A percentile compares a stretch with the other conserved stretches of the same genome.
Conservation (phyloP, 2,329 filamentous ascomycete species). For the Cladosporium sp. region DNA sequence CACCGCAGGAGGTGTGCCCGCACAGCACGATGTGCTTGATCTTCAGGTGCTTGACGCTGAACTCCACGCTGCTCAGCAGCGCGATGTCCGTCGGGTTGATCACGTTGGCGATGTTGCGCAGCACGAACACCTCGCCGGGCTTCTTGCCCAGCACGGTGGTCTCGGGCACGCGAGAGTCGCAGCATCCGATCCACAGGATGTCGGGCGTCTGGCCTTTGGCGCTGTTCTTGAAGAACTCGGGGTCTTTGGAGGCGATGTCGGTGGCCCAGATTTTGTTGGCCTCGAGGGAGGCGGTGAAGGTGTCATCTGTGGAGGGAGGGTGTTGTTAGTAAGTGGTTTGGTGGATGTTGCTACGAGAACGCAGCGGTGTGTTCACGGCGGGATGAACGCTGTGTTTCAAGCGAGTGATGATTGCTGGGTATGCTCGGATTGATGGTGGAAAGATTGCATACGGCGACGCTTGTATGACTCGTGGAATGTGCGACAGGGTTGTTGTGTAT, state of each 20-base stretch:
- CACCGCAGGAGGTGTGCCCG: constrained; percentile 59
- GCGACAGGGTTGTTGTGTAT: constrained; percentile 7
- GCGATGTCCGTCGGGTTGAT: constrained; percentile 71
- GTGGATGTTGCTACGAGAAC: neutral
- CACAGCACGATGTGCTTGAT: constrained; percentile 61
- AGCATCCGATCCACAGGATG: constrained; percentile 81
- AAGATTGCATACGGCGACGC: constrained; percentile 6
- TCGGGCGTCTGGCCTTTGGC: constrained; percentile 63
- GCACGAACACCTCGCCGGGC: constrained; percentile 81
- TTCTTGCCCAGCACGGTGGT: constrained; percentile 74
- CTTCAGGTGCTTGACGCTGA: constrained; percentile 67
- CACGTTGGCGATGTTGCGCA: constrained; percentile 88
- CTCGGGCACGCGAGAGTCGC: constrained; percentile 80
- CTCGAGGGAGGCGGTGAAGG: constrained; percentile 51
- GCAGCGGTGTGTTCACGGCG: neutral
- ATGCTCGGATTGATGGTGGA: neutral
- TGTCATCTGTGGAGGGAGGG: constrained; percentile 18
- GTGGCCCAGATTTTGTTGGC: constrained; percentile 69
- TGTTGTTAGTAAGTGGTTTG: neutral
- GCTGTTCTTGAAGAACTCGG: constrained; percentile 65
- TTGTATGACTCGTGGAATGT: constrained; percentile 10
- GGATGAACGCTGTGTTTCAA: neutral
- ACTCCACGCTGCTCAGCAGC: constrained; percentile 72
- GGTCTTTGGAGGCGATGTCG: constrained; percentile 61
- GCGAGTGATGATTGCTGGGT: neutral